Conservation (phyloP, 2,329 filamentous ascomycete species). For the Penicillium sp. region DNA sequence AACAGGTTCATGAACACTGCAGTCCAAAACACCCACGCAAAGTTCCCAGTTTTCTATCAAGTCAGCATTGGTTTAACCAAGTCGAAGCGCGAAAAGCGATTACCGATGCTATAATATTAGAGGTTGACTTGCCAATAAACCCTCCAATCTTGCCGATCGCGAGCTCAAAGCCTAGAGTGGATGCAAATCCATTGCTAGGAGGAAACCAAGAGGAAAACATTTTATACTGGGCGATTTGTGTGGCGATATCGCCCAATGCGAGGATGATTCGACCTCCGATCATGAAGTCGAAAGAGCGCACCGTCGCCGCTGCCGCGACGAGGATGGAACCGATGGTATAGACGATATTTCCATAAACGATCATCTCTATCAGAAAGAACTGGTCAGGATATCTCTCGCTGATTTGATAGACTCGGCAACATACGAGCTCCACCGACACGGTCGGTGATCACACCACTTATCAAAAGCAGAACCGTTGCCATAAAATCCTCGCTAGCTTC, state of each 20-base stretch:
- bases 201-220: constrained; percentile 59
- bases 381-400: not conserved
- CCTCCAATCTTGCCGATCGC: constrained; percentile 54
- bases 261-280: constrained; percentile 49
- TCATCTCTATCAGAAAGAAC: constrained; percentile 34
- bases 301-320: constrained; percentile 49
- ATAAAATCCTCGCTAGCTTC: constrained; percentile 57
- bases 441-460: constrained; percentile 51
- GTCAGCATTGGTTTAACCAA: constrained; percentile 1
- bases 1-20: constrained; percentile 59
- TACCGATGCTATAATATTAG: constrained; percentile 48
- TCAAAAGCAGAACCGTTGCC: constrained; percentile 48
- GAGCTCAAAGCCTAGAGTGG: constrained; percentile 53
- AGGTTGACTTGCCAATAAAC: constrained; percentile 53
- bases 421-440: constrained; percentile 49
- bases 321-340: constrained; percentile 52
- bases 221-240: constrained; percentile 57
- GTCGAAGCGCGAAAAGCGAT: not conserved
- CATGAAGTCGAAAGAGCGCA: constrained; percentile 54
- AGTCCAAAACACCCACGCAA: constrained; percentile 56
- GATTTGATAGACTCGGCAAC: constrained; percentile 1
- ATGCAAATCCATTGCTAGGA: constrained; percentile 54
- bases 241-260: constrained; percentile 55
- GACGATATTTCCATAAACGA: constrained; percentile 54
- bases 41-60: constrained; percentile 47